phyloP scores from a whole-genome alignment of 768 basidiomycete genomes.

The Lactarius deliciosus region DNA sequence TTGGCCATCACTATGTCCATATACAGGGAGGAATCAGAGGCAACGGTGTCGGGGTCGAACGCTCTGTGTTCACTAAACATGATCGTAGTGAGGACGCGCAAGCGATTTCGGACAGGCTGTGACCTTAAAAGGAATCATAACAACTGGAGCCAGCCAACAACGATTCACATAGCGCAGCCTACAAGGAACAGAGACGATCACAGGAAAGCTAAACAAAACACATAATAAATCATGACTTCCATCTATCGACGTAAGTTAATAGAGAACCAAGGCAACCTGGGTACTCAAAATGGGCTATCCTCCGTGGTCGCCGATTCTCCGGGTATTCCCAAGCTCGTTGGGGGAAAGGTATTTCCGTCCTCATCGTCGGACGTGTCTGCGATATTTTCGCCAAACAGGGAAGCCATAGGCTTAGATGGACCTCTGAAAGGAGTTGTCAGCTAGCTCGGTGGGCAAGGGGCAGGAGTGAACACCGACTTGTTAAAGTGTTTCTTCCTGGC shows the following conservation, averaged over 20 bases:
- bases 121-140: not conserved
- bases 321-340: slow-evolving; percentile 35
- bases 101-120: not conserved
- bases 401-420: slow-evolving; percentile 52
- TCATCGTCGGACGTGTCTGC: slow-evolving; percentile 38
- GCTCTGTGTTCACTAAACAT: slow-evolving; percentile 10
- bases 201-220: slow-evolving; percentile 19
- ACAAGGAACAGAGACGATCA: slow-evolving; percentile 13
- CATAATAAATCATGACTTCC: slow-evolving; percentile 16
- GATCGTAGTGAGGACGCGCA: not conserved
- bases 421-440: slow-evolving; percentile 42
- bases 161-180: slow-evolving; percentile 11
- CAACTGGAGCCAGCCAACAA: slow-evolving; percentile 16
- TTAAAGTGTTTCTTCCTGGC: slow-evolving; percentile 92
- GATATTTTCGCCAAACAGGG: slow-evolving; percentile 51
- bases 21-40: slow-evolving; percentile 2
- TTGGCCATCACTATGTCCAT: not conserved
- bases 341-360: slow-evolving; percentile 42
- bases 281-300: slow-evolving; percentile 69
- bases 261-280: not conserved
- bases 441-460: slow-evolving; percentile 13
- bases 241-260: slow-evolving; percentile 21
- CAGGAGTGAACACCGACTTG: slow-evolving; percentile 56
- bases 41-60: slow-evolving; percentile 11
- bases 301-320: slow-evolving; percentile 47